Evolutionary conservation across 78 protist species (phyloP), one percentile per base, ranked within the genome.

Genomic region (Dictyostelium citrinum): DNA sequence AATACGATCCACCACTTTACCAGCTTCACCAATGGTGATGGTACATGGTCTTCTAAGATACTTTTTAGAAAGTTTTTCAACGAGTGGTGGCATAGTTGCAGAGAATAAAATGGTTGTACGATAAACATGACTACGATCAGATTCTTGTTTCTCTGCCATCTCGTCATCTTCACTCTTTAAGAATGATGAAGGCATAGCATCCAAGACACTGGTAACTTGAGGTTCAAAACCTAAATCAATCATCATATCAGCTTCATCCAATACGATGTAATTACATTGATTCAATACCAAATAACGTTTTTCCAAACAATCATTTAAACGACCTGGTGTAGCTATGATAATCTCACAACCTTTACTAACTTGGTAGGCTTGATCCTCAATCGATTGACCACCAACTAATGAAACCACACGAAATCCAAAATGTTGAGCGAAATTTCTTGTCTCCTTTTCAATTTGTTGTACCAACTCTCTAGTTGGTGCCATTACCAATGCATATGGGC

Each of bases 221-320:
- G 51, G 71, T 61, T 96, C 98, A 31, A 98, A 97, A 14, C 97
- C 97, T 45, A 96, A 35, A 46, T 96, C 91, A 31, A 98, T 92
- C 99, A 98, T 98, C 55, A 95, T 74, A 82, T 98, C 99, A 20
- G 98, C 98, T 45, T 98, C 99, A 55, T 98, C 99, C 45, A 98
- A 84, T 33, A 98, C 98, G 27, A 98, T 98, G 74, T 97, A 98
- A 55, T 72, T 95, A 78, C 99, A 97, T 72, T 96, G 99, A 64
- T 95, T 97, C 51, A 98, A 74, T 46, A 98, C 99, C 7, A 98
- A 37, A 51, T 90, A 95, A 14, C 91, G 96, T n/a, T 95, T 74
- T 31, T 98, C 97, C 8, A 98, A 29, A 71, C 97, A 96, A 61
- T 98, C 99, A 24, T 82, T 76, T 49, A 98, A 67, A 67, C 99